These are phyloP conservation scores for Lodderomyces jiufengensis DNA, from an alignment of 1,139 yeast species.

Conservation along the genomic window DNA sequence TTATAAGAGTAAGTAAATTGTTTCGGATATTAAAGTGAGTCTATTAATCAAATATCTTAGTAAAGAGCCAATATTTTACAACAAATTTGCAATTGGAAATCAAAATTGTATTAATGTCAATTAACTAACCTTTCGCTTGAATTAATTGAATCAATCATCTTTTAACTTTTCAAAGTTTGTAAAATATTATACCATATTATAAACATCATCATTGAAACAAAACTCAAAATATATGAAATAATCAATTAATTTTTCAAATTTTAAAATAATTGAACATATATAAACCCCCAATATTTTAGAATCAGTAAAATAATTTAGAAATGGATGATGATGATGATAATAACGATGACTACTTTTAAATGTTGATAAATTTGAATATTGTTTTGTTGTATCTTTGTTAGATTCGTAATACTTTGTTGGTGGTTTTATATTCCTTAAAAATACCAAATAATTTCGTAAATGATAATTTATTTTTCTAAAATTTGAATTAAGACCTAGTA, in stretches of 20 bases:
- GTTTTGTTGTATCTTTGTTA: background rate
- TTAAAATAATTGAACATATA: slow-evolving; percentile 4
- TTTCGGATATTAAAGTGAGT: too few relatives aligned
- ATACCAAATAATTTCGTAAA: slow-evolving; percentile 12
- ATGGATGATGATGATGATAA: background rate
- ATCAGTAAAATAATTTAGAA: background rate
- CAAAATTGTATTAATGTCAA: too few relatives aligned
- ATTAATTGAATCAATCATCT: too few relatives aligned
- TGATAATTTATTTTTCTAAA: slow-evolving; percentile 2
- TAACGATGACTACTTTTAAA: too few relatives aligned
- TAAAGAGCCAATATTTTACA: too few relatives aligned
- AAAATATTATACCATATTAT: too few relatives aligned
- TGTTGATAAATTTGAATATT: background rate
- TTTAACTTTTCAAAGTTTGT: too few relatives aligned
- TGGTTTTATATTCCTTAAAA: slow-evolving; percentile 11
- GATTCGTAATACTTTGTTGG: background rate
- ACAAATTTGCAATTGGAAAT: too few relatives aligned
- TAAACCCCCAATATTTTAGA: slow-evolving; percentile 7
- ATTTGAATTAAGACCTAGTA: background rate
- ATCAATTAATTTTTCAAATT: slow-evolving; percentile 1
- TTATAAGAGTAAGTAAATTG: too few relatives aligned
- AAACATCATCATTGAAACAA: slow-evolving; percentile 14
- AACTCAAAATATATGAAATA: slow-evolving; percentile 1
- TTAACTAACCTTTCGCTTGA: too few relatives aligned
- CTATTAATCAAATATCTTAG: too few relatives aligned